These are phyloP conservation scores for Brettanomyces anomalus DNA, from an alignment of 805 yeast species.

Conservation along the genomic window DNA sequence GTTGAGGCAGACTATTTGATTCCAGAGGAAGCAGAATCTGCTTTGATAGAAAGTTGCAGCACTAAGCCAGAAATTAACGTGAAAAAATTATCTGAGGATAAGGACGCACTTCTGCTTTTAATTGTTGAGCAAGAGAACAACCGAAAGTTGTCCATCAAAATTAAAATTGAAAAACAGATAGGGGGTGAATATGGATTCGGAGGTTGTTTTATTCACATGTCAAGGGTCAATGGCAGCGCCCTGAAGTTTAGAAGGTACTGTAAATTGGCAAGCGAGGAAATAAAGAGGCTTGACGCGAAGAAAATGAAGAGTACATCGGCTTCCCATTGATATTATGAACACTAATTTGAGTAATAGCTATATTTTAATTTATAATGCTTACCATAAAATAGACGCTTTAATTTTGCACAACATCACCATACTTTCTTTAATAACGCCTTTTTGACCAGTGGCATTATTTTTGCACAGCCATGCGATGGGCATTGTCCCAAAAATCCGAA, in stretches of 20 bases:
- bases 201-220: constrained; percentile 22
- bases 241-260: constrained; percentile 15
- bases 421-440: no score
- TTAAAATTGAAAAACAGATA: constrained; percentile 19
- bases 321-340: no score
- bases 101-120: constrained; percentile 4
- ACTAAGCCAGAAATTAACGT: background rate
- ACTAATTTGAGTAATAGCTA: no score
- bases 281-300: constrained; percentile 5
- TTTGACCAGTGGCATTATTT: no score
- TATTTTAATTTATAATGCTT: no score
- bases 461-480: no score
- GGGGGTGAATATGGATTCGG: constrained; percentile 25
- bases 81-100: constrained; percentile 1
- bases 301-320: background rate
- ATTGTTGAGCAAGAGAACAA: constrained; percentile 7
- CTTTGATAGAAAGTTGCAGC: constrained; percentile 1
- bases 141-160: constrained; percentile 9
- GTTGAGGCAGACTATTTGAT: constrained; percentile 13
- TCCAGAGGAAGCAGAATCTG: constrained; percentile 2
- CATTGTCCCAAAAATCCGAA: no score
- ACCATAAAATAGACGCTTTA: no score
- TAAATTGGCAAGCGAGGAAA: constrained; percentile 9
- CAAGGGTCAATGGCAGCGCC: constrained; percentile 14
- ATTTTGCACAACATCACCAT: no score